phyloP scores from a whole-genome alignment of 805 yeast genomes.

The Priceomyces haplophilus region DNA sequence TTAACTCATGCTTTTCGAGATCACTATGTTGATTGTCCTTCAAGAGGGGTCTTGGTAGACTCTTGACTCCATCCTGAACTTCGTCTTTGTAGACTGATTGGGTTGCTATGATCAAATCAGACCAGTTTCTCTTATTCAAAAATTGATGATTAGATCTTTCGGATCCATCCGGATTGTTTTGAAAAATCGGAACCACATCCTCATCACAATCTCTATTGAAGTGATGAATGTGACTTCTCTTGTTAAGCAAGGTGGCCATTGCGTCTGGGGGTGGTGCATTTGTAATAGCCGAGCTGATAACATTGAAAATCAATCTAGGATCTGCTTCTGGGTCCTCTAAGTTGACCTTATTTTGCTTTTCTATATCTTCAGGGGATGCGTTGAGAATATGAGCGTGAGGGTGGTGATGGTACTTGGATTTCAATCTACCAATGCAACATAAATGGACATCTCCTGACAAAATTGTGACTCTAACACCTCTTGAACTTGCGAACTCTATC shows the following conservation, averaged over 20 bases:
- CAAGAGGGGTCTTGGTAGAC: conserved; percentile 43
- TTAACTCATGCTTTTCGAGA: conserved; percentile 7
- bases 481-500: conserved; percentile 60
- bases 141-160: conserved; percentile 49
- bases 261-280: conserved; percentile 92
- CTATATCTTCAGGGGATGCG: conserved; percentile 21
- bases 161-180: conserved; percentile 53
- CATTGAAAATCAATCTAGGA: conserved; percentile 73
- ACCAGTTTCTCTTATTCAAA: conserved; percentile 68
- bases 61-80: conserved; percentile 18
- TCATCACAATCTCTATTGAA: conserved; percentile 68
- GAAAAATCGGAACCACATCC: conserved; percentile 74
- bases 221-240: conserved; percentile 65
- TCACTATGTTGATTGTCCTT: conserved; percentile 8
- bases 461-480: conserved; percentile 75
- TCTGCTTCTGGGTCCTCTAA: conserved; percentile 59
- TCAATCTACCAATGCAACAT: conserved; percentile 77
- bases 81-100: conserved; percentile 27
- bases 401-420: conserved; percentile 45
- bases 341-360: conserved; percentile 38
- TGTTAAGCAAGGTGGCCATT: conserved; percentile 72
- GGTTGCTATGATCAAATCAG: conserved; percentile 57
- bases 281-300: conserved; percentile 85
- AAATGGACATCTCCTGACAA: conserved; percentile 93
- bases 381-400: conserved; percentile 23